phyloP scores from a whole-genome alignment of 2,329 filamentous ascomycete species.

The Leptographium procerum region DNA sequence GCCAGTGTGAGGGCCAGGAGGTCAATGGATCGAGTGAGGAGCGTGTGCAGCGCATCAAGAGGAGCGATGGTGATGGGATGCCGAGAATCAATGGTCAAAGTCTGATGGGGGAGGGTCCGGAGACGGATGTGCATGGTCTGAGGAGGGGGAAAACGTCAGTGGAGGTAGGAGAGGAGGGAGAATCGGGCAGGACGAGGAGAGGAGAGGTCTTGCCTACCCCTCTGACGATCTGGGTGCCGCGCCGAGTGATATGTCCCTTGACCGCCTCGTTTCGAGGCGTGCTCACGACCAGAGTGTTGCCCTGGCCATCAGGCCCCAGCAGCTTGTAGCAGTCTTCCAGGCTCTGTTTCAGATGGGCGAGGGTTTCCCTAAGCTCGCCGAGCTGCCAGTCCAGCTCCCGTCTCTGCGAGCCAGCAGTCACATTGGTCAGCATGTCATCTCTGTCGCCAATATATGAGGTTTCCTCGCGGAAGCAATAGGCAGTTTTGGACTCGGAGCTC shows the following conservation, averaged over 20 bases:
- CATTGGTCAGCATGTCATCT: conserved; percentile 16
- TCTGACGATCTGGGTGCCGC: conserved; percentile 85
- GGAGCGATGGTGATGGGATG: conserved; percentile 52
- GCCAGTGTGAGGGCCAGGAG: conserved; percentile 68
- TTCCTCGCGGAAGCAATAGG: not conserved
- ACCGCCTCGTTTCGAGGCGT: conserved; percentile 78
- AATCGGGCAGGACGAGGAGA: not conserved
- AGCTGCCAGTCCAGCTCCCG: conserved; percentile 47
- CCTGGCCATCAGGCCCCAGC: conserved; percentile 72
- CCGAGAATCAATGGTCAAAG: conserved; percentile 34
- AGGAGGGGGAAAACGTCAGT: not conserved
- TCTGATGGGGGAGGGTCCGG: conserved; percentile 47
- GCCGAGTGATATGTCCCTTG: conserved; percentile 83
- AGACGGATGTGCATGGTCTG: conserved; percentile 70
- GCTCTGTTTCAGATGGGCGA: conserved; percentile 46
- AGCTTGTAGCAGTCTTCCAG: conserved; percentile 83
- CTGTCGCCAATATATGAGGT: not conserved
- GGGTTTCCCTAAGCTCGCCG: conserved; percentile 34
- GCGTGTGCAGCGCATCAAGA: conserved; percentile 58
- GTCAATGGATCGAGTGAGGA: conserved; percentile 74
- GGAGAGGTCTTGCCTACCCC: conserved; percentile 48
- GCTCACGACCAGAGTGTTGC: conserved; percentile 80
- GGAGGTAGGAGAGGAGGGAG: not conserved
- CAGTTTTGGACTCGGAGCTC: not conserved
- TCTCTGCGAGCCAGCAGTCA: conserved; percentile 22